Conservation (phyloP, 805 yeast species). For the Starmerella davenportii region DNA sequence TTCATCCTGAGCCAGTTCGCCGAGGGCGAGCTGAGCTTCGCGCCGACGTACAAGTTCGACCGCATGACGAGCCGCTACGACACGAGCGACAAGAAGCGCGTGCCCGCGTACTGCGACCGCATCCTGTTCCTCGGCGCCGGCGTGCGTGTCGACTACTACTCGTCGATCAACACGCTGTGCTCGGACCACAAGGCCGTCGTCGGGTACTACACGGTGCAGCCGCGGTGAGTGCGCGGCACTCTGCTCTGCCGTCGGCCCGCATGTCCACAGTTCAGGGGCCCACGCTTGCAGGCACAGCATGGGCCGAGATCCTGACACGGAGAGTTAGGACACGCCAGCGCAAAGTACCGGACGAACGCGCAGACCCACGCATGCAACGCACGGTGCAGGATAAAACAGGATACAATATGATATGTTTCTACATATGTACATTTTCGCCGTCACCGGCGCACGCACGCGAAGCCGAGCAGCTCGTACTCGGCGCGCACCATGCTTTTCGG, state of each 20-base stretch:
- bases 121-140: slow-evolving; percentile 47
- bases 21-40: slow-evolving; percentile 62
- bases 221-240: too few relatives aligned
- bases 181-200: slow-evolving; percentile 88
- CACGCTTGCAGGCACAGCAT: too few relatives aligned
- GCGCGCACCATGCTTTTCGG: slow-evolving; percentile 20
- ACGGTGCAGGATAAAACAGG: too few relatives aligned
- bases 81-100: slow-evolving; percentile 75
- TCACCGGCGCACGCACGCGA: not conserved
- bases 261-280: too few relatives aligned
- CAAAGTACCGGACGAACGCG: too few relatives aligned
- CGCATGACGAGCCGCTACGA: slow-evolving; percentile 70
- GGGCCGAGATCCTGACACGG: too few relatives aligned
- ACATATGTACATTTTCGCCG: too few relatives aligned
- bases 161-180: slow-evolving; percentile 35
- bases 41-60: slow-evolving; percentile 90
- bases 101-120: slow-evolving; percentile 97
- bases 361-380: too few relatives aligned
- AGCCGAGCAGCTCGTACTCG: slow-evolving; percentile 17
- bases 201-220: slow-evolving; percentile 25
- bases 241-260: too few relatives aligned
- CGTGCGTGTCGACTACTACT: slow-evolving; percentile 44
- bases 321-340: too few relatives aligned
- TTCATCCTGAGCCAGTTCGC: slow-evolving; percentile 51
- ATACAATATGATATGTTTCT: too few relatives aligned